Evolutionary conservation across 768 basidiomycete species (phyloP), one percentile per base, ranked within the genome.

Genomic region (Trametes punicea): DNA sequence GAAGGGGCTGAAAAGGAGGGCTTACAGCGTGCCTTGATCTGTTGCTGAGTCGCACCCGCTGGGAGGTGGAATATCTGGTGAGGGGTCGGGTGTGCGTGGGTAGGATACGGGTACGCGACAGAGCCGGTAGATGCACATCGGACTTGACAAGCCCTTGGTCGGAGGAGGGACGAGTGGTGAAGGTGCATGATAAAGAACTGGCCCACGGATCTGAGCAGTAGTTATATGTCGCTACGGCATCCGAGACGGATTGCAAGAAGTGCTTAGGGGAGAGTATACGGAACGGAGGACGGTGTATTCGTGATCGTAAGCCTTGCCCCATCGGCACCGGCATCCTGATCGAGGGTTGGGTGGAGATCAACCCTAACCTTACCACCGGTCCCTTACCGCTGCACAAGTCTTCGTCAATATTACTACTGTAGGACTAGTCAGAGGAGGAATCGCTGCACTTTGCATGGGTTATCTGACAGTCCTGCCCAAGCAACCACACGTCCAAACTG

Each of bases 11-110:
- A 10, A 15, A 1, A 16, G 7, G 9, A 21, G 15, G 42, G 74
- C 84, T 65, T 64, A 88, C 87, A 89, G 67, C 87, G 76, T 23
- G 77, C 58, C 70, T 89, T 90, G 59, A 90, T 82, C 23, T 87
- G 78, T 30, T 71, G 65, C 63, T 82, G 82, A 0, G 82, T 77
- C 18, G 85, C 84, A 20, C 74, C 71, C 1, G 61, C 64, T 2
- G 80, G 71, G 3, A 90, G 76, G 64, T 88, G 87, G 65, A 90
- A 90, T 51, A 90, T 87, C 69, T 90, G 82, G 67, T 85, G 74
- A 0, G 87, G 84, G 0, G 83, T 81, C 10, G 87, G 87, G 45
- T 75, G 75, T 0, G 75, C 57, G 54, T 80, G 69, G 4, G 60
- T 64, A 0, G 87, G 87, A 50, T 80, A 89, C 0, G 83, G 81